These are phyloP conservation scores for Fusarium chlamydosporum DNA, from an alignment of 2,329 filamentous ascomycete genomes.

Conservation along the genomic window DNA sequence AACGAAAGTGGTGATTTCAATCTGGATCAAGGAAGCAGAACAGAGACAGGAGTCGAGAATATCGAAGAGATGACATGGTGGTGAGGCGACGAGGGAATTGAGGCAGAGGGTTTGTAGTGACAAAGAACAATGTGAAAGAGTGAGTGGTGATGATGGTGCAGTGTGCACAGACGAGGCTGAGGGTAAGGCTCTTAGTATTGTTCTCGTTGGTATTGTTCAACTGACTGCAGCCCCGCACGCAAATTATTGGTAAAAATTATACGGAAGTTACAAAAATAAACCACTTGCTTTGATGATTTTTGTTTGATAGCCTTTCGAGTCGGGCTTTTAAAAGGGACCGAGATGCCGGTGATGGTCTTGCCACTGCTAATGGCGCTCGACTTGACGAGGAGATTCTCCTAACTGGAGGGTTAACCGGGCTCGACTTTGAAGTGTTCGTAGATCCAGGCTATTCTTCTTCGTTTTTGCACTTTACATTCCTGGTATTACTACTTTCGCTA, in stretches of 20 bases:
- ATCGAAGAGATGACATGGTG: constrained; percentile 5
- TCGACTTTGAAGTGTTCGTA: background rate
- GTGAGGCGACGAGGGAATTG: background rate
- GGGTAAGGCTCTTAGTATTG: constrained; percentile 35
- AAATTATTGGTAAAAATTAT: background rate
- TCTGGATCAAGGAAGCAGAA: background rate
- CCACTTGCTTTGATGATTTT: background rate
- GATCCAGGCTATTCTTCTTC: fast-evolving
- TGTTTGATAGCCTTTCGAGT: background rate
- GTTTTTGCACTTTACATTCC: background rate
- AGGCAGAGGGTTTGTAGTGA: constrained; percentile 17
- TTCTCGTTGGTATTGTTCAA: constrained; percentile 42
- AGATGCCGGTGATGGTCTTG: constrained; percentile 11
- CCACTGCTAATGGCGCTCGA: constrained; percentile 1
- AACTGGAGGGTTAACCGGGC: background rate
- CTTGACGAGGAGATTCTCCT: background rate
- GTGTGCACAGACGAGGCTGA: constrained; percentile 36
- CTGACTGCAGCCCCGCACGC: constrained; percentile 7
- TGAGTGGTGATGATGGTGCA: constrained; percentile 16
- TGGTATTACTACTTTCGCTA: too few species aligned
- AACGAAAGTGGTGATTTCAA: background rate
- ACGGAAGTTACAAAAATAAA: background rate
- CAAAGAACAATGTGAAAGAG: constrained; percentile 46
- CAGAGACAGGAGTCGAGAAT: background rate
- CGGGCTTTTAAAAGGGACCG: background rate